phyloP scores from a whole-genome alignment of 1,139 yeast species.

The Lodderomyces parapsilosis region DNA sequence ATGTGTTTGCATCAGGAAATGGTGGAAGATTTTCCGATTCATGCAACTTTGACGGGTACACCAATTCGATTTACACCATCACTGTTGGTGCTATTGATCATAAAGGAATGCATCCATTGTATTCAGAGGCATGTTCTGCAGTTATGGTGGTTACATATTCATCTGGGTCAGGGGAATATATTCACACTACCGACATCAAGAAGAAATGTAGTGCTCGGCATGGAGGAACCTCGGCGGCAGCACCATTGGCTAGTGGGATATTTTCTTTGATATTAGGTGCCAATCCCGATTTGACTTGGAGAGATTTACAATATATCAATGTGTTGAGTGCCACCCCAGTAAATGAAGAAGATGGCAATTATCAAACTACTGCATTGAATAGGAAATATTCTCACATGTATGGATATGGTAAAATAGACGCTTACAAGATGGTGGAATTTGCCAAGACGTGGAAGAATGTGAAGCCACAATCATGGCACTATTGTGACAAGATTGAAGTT shows the following conservation, averaged over 20 bases:
- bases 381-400: constrained; percentile 76
- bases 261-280: constrained; percentile 78
- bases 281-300: constrained; percentile 89
- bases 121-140: constrained; percentile 92
- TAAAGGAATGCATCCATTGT: constrained; percentile 79
- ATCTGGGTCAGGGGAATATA: constrained; percentile 86
- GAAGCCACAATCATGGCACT: constrained; percentile 87
- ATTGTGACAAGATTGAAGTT: constrained; percentile 42
- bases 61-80: constrained; percentile 91
- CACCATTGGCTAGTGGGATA: constrained; percentile 96
- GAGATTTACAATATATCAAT: constrained; percentile 87
- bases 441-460: constrained; percentile 83
- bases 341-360: constrained; percentile 63
- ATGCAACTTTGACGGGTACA: constrained; percentile 97
- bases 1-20: constrained; percentile 96
- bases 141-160: constrained; percentile 95
- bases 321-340: constrained; percentile 73
- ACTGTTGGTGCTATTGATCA: constrained; percentile 94
- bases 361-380: constrained; percentile 65
- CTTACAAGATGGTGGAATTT: constrained; percentile 67
- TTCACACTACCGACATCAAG: constrained; percentile 85
- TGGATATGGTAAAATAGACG: constrained; percentile 94
- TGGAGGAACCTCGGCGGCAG: constrained; percentile 99
- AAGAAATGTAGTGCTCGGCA: constrained; percentile 70
- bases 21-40: constrained; percentile 84